These are phyloP conservation scores for Melaleuca quinquenervia DNA, from an alignment of 345 rosid species.

Conservation along the genomic window DNA sequence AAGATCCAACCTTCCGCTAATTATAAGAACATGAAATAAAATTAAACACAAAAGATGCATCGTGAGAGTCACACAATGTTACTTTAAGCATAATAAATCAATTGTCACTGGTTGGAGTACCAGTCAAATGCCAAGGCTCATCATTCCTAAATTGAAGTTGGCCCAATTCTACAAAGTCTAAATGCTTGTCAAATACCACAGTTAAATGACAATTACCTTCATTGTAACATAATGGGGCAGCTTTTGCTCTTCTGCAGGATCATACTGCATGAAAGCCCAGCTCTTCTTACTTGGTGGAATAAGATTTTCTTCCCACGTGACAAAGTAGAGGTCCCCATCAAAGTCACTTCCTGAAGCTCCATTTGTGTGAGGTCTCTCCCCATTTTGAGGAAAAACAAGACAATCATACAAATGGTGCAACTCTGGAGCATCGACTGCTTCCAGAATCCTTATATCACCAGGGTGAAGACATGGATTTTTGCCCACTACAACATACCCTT, in stretches of 20 bases:
- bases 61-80: neutral
- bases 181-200: neutral
- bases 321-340: constrained; percentile 88
- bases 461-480: constrained; percentile 99
- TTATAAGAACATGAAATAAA: neutral
- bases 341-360: constrained; percentile 99
- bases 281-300: constrained; percentile 75
- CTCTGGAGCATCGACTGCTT: constrained; percentile 73
- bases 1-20: neutral
- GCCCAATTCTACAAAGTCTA: neutral
- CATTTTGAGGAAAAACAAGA: constrained; percentile 83
- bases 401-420: constrained; percentile 75
- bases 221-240: constrained; percentile 39
- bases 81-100: neutral
- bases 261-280: constrained; percentile 60
- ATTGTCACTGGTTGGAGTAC: neutral
- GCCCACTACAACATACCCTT: constrained; percentile 62
- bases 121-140: neutral
- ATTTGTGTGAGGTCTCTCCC: constrained; percentile 78
- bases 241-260: constrained; percentile 23
- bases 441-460: constrained; percentile 77
- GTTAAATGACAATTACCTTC: constrained; percentile 29
- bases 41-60: neutral
- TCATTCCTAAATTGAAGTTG: neutral
- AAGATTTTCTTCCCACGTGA: constrained; percentile 84